Percentiles rank a stretch among this genome's conserved stretches.
Evolutionary conservation across 2,329 filamentous ascomycete species (phyloP).

Genomic region (Trichophyton verrucosum): DNA sequence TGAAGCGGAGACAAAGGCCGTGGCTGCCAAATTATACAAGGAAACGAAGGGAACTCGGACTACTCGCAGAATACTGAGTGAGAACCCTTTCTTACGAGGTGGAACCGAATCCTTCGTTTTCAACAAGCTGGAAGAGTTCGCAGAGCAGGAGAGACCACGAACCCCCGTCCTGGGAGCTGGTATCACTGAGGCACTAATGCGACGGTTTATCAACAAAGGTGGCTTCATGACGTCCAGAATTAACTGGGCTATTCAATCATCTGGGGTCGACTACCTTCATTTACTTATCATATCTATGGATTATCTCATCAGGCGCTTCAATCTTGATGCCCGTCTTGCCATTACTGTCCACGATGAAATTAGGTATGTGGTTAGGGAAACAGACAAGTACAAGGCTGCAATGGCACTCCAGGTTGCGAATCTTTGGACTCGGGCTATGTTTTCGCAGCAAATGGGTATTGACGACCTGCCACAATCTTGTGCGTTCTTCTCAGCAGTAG

Average conservation of each 20-base stretch:
- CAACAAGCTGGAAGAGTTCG: conserved; percentile 95
- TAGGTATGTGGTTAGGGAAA: conserved; percentile 72
- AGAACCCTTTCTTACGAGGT: conserved; percentile 80
- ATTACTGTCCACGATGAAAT: conserved; percentile 98
- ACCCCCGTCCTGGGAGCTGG: conserved; percentile 89
- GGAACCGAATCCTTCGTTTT: conserved; percentile 97
- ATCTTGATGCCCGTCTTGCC: conserved; percentile 69
- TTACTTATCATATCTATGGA: conserved; percentile 91
- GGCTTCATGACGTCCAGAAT: conserved; percentile 92
- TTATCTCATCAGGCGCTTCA: conserved; percentile 74
- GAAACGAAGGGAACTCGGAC: conserved; percentile 87
- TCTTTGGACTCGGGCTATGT: conserved; percentile 95
- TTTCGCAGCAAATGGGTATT: conserved; percentile 91
- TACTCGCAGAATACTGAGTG: conserved; percentile 56
- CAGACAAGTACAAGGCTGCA: conserved; percentile 77
- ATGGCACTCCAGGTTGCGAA: conserved; percentile 92
- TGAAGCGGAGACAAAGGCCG: conserved; percentile 63
- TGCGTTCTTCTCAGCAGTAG: conserved; percentile 89
- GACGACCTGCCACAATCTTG: conserved; percentile 86
- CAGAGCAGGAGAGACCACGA: conserved; percentile 78
- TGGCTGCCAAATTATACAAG: conserved; percentile 68
- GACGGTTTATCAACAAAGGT: conserved; percentile 72
- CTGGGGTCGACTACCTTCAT: conserved; percentile 92
- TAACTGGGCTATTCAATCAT: conserved; percentile 98
- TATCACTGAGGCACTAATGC: conserved; percentile 90